Evolutionary conservation across 139 green algal species (phyloP).

Genomic region (Picochlorum sp.): DNA sequence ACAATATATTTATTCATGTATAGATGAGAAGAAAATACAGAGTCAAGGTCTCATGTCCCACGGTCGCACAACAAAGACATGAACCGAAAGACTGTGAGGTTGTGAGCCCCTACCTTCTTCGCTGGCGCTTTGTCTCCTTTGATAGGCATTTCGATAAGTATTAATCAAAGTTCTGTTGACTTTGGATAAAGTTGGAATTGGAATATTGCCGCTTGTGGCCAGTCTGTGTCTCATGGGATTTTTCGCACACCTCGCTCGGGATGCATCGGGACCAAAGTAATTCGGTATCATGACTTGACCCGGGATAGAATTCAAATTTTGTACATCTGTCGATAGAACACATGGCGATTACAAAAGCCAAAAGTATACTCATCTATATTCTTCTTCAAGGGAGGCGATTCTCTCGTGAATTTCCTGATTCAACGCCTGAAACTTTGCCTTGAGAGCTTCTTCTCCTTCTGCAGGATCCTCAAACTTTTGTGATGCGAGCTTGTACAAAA

Average conservation of each 20-base stretch:
- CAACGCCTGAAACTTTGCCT: slow-evolving; percentile 64
- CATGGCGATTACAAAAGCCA: too few species aligned
- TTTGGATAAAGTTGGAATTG: not conserved
- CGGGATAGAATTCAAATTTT: not conserved
- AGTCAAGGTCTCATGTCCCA: too few species aligned
- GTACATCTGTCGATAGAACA: not conserved
- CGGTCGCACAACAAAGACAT: too few species aligned
- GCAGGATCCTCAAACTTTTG: slow-evolving; percentile 98
- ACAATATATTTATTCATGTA: not conserved
- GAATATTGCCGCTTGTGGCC: too few species aligned
- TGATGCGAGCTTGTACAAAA: slow-evolving; percentile 81
- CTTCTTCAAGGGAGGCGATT: slow-evolving; percentile 92
- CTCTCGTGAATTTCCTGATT: slow-evolving; percentile 75
- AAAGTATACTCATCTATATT: slow-evolving; percentile 66
- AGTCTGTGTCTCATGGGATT: too few species aligned
- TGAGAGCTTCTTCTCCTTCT: slow-evolving; percentile 62
- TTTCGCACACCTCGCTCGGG: too few species aligned
- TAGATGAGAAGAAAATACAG: not conserved
- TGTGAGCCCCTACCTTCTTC: slow-evolving; percentile 10
- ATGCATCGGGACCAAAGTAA: too few species aligned
- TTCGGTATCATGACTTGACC: too few species aligned
- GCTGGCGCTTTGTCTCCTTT: slow-evolving; percentile 34
- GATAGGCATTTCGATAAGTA: slow-evolving; percentile 8
- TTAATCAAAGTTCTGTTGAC: not conserved
- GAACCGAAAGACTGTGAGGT: too few species aligned